These are phyloP conservation scores for Suillus spraguei DNA, from an alignment of 768 basidiomycete species.

Conservation along the genomic window DNA sequence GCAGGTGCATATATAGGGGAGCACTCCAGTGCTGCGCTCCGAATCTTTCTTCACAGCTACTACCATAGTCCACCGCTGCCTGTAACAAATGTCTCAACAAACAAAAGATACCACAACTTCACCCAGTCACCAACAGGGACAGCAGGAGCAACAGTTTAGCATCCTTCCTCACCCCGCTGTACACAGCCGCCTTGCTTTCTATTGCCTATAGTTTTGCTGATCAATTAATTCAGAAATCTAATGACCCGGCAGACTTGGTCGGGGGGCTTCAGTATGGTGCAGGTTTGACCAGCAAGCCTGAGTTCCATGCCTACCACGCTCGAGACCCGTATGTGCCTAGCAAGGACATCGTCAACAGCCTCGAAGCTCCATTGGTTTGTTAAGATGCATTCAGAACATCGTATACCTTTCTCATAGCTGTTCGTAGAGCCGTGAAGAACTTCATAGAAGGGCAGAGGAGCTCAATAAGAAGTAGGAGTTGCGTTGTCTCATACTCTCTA, in stretches of 20 bases:
- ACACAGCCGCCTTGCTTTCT: slow-evolving; percentile 19
- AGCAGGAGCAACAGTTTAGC: slow-evolving; percentile 44
- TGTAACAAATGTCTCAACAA: slow-evolving; percentile 6
- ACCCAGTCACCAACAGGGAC: slow-evolving; percentile 3
- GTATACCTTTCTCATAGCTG: neutral
- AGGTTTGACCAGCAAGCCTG: slow-evolving; percentile 40
- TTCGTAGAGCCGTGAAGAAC: slow-evolving; percentile 52
- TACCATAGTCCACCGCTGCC: neutral
- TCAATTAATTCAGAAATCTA: slow-evolving; percentile 47
- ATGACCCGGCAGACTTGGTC: slow-evolving; percentile 56
- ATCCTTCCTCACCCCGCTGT: slow-evolving; percentile 70
- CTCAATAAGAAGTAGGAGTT: slow-evolving; percentile 39
- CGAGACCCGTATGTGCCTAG: slow-evolving; percentile 54
- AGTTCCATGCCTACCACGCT: slow-evolving; percentile 48
- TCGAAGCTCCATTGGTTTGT: slow-evolving; percentile 53
- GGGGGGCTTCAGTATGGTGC: slow-evolving; percentile 38
- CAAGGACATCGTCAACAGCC: slow-evolving; percentile 42
- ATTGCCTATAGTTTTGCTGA: neutral
- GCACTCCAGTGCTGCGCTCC: neutral
- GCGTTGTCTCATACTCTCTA: neutral
- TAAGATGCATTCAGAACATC: neutral
- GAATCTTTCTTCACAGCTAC: neutral
- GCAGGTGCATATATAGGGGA: slow-evolving; percentile 4
- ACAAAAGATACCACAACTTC: neutral
- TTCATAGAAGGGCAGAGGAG: slow-evolving; percentile 47